Evolutionary conservation across 345 rosid species (phyloP).

Genomic region (Odontarrhena argentea): DNA sequence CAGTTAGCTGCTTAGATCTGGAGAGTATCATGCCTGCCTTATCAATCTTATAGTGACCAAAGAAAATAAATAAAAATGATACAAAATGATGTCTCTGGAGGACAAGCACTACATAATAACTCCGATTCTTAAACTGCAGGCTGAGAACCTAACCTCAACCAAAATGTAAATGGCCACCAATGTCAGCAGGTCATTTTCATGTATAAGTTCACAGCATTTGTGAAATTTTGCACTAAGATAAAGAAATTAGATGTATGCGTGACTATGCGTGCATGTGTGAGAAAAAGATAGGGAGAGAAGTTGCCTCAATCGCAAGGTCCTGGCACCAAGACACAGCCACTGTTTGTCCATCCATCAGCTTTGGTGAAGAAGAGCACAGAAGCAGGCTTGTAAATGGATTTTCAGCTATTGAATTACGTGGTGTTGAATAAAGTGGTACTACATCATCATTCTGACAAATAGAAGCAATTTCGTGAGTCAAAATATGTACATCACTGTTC

Average conservation of each 20-base stretch:
- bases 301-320: slow-evolving; percentile 79
- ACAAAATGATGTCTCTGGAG: not conserved
- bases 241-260: slow-evolving; percentile 1
- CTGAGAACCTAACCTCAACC: slow-evolving; percentile 16
- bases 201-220: slow-evolving; percentile 18
- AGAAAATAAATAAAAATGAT: slow-evolving; percentile 6
- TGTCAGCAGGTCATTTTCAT: slow-evolving; percentile 8
- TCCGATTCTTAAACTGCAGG: slow-evolving; percentile 13
- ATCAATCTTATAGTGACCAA: not conserved
- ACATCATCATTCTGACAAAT: slow-evolving; percentile 73
- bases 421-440: slow-evolving; percentile 70
- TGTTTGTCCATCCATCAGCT: slow-evolving; percentile 35
- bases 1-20: slow-evolving; percentile 12
- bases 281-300: slow-evolving; percentile 26
- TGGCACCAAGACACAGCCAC: slow-evolving; percentile 79
- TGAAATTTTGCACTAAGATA: not conserved
- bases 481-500: slow-evolving; percentile 22
- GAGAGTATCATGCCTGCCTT: slow-evolving; percentile 20
- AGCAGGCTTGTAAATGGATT: slow-evolving; percentile 92
- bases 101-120: not conserved
- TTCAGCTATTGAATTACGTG: slow-evolving; percentile 83
- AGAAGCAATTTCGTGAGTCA: slow-evolving; percentile 33
- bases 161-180: slow-evolving; percentile 6
- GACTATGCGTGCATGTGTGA: slow-evolving; percentile 11
- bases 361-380: slow-evolving; percentile 60